These are phyloP conservation scores for Cytospora piceae DNA, from an alignment of 2,329 filamentous ascomycete species.

Conservation along the genomic window DNA sequence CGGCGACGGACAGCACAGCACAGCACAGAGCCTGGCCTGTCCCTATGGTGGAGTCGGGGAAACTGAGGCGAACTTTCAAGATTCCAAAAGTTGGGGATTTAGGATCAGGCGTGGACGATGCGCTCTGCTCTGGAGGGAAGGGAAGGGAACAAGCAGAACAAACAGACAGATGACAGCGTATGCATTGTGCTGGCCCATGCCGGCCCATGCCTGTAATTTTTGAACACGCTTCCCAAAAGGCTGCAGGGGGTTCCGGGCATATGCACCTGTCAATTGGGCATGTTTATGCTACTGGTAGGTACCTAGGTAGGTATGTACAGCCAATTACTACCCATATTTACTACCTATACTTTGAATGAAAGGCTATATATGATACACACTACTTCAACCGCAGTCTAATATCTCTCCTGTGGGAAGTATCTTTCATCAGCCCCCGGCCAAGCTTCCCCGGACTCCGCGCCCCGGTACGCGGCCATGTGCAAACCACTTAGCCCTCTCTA, in stretches of 20 bases:
- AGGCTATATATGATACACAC: not conserved
- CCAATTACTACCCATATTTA: too few relatives aligned
- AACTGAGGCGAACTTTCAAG: slow-evolving; percentile 10
- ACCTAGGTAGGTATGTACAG: too few relatives aligned
- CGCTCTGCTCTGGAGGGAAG: not conserved
- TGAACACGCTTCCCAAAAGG: slow-evolving; percentile 24
- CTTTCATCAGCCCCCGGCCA: not conserved
- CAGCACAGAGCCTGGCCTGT: slow-evolving; percentile 16
- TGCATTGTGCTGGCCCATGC: slow-evolving; percentile 1
- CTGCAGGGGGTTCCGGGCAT: not conserved
- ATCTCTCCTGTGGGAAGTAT: not conserved
- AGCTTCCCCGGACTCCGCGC: not conserved
- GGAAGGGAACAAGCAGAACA: not conserved
- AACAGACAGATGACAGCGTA: slow-evolving; percentile 16
- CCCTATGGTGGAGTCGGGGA: slow-evolving; percentile 23
- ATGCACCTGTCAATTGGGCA: not conserved
- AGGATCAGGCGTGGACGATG: slow-evolving; percentile 2
- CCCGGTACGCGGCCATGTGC: not conserved
- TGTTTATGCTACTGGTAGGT: not conserved
- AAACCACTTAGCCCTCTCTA: too few relatives aligned
- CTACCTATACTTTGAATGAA: too few relatives aligned
- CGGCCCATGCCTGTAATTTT: slow-evolving; percentile 19
- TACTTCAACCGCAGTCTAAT: not conserved
- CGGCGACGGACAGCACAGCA: not conserved
- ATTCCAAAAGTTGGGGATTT: not conserved